These are phyloP conservation scores for Tilletia setariae DNA, from an alignment of 1,284 basidiomycete genomes.

Conservation along the genomic window DNA sequence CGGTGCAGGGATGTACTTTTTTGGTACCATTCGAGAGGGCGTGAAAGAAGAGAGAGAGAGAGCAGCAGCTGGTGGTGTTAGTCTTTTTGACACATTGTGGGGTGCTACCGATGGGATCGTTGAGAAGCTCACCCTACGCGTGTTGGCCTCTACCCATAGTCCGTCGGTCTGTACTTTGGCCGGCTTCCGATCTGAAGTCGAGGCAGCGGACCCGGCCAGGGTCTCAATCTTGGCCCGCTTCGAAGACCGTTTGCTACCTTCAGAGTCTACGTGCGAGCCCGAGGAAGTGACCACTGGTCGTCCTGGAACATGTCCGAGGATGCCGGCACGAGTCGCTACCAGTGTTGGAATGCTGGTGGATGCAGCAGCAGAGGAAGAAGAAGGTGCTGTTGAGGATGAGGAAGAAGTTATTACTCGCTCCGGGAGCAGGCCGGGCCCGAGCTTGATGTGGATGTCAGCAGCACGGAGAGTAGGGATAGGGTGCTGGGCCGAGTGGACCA, in stretches of 20 bases:
- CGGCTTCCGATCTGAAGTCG: background rate
- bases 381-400: background rate
- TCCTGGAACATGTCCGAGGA: conserved; percentile 3
- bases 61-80: too few species aligned
- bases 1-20: conserved; percentile 38
- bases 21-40: background rate
- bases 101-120: too few species aligned
- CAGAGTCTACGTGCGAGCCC: background rate
- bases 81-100: too few species aligned
- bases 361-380: too few species aligned
- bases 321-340: conserved; percentile 12
- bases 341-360: conserved; percentile 1
- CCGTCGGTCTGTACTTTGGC: conserved; percentile 1
- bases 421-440: conserved; percentile 40
- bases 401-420: conserved; percentile 15
- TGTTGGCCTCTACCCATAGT: conserved; percentile 40
- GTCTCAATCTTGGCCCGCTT: background rate
- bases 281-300: background rate
- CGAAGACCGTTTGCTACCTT: background rate
- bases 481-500: conserved; percentile 17
- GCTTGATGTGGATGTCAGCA: conserved; percentile 27
- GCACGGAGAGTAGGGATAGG: conserved; percentile 16
- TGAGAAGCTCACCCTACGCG: conserved; percentile 22
- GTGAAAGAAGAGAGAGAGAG: background rate
- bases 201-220: background rate